Conservation (phyloP, 2,329 filamentous ascomycete species). For the Chaetomium globosum region DNA sequence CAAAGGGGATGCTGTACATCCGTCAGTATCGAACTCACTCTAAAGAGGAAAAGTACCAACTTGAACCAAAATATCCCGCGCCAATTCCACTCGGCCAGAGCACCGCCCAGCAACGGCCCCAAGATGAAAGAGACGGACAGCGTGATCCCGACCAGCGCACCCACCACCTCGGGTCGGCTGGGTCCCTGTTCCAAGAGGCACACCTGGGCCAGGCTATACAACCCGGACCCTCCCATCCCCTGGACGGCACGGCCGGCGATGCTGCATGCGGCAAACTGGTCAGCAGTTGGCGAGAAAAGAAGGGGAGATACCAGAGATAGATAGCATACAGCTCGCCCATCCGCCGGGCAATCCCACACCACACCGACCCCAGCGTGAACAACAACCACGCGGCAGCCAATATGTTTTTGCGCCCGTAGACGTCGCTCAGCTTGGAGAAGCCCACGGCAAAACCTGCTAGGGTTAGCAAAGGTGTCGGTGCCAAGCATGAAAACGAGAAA, state of each 20-base stretch:
- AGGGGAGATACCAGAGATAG: background rate
- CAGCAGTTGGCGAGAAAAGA: background rate
- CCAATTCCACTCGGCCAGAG: constrained; percentile 60
- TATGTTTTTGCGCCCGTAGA: constrained; percentile 58
- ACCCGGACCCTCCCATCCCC: constrained; percentile 62
- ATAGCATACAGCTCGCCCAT: constrained; percentile 55
- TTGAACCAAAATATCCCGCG: constrained; percentile 65
- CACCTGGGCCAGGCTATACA: constrained; percentile 63
- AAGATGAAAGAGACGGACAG: constrained; percentile 61
- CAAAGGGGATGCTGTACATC: constrained; percentile 51
- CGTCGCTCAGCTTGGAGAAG: constrained; percentile 62
- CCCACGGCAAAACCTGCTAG: constrained; percentile 56
- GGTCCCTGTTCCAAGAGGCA: constrained; percentile 60
- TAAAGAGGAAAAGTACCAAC: constrained; percentile 43
- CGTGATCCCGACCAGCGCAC: constrained; percentile 58
- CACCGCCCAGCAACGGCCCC: constrained; percentile 60
- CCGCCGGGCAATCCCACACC: constrained; percentile 53
- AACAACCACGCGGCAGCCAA: constrained; percentile 56
- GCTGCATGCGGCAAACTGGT: constrained; percentile 40
- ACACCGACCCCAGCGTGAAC: constrained; percentile 59
- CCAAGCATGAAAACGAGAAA: background rate
- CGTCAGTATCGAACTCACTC: background rate
- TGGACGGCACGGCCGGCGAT: constrained; percentile 63
- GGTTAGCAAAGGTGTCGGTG: background rate
- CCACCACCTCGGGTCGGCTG: constrained; percentile 55